phyloP scores from a whole-genome alignment of 176 grass and related monocot genomes.

The Aegilops longissima region DNA sequence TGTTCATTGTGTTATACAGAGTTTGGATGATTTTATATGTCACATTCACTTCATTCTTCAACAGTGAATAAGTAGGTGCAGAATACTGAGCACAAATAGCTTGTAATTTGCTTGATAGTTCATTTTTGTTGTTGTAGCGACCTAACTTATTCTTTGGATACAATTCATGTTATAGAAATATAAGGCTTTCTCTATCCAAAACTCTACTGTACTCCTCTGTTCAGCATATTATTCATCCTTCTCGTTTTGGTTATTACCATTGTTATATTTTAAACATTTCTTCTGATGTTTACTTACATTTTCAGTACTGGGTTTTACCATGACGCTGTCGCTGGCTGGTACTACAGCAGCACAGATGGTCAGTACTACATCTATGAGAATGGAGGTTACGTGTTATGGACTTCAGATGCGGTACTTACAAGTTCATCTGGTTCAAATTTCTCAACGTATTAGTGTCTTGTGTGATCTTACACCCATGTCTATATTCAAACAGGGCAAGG shows the following conservation, averaged over 20 bases:
- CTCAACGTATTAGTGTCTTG: not conserved
- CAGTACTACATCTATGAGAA: constrained; percentile 67
- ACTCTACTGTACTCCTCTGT: not conserved
- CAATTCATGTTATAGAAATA: constrained; percentile 2
- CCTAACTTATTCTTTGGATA: not conserved
- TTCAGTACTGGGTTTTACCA: constrained; percentile 93
- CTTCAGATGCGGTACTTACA: constrained; percentile 29
- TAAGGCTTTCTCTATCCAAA: not conserved
- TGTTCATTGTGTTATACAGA: not conserved
- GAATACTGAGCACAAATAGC: not conserved
- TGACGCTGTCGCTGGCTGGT: constrained; percentile 78
- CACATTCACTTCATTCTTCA: not conserved
- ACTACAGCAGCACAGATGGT: constrained; percentile 72
- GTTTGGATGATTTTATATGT: not conserved
- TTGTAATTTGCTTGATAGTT: not conserved
- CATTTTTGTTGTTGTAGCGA: not conserved
- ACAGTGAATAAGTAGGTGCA: not conserved
- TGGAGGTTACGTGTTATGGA: constrained; percentile 54
- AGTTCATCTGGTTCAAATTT: constrained; percentile 15
- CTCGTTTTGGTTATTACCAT: not conserved
- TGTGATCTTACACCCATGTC: constrained; percentile 26
- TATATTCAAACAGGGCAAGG: constrained; percentile 38
- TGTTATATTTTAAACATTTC: not conserved
- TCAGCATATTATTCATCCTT: not conserved
- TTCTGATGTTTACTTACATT: constrained; percentile 32